Conservation (phyloP, 106 monocot genomes). For the Dendrobium catenatum region DNA sequence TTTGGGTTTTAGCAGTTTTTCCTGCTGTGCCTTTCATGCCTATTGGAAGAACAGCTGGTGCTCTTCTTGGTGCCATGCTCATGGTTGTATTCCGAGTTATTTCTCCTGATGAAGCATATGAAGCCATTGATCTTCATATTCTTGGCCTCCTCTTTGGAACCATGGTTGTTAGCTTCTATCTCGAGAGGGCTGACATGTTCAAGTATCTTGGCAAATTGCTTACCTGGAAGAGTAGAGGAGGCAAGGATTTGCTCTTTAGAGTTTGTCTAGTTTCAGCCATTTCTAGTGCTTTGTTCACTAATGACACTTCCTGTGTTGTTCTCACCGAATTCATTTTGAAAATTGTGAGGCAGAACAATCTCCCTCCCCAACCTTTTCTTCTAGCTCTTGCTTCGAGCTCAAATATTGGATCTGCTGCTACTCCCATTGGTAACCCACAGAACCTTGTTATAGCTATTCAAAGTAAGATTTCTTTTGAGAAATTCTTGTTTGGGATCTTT, state of each 20-base stretch:
- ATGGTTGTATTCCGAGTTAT: constrained; percentile 45
- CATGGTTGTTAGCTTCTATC: constrained; percentile 44
- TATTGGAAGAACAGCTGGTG: constrained; percentile 42
- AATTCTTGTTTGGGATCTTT: constrained; percentile 33
- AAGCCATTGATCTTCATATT: constrained; percentile 44
- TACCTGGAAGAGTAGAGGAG: constrained; percentile 36
- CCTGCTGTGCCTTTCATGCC: constrained; percentile 48
- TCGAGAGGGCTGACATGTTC: constrained; percentile 49
- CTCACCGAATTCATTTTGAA: constrained; percentile 40
- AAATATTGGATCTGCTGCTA: constrained; percentile 39
- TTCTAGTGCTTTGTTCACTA: constrained; percentile 44
- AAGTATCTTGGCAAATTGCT: constrained; percentile 33
- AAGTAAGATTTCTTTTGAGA: constrained; percentile 37
- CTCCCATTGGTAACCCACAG: constrained; percentile 50
- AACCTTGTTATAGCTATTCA: constrained; percentile 45
- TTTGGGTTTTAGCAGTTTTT: constrained; percentile 55
- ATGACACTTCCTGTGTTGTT: constrained; percentile 44
- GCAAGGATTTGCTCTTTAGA: constrained; percentile 39
- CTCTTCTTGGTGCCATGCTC: constrained; percentile 39
- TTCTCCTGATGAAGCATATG: constrained; percentile 41
- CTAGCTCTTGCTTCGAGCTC: constrained; percentile 46
- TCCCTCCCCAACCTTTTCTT: constrained; percentile 38
- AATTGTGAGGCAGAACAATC: constrained; percentile 36
- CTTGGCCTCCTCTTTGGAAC: constrained; percentile 62
- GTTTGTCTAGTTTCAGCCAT: constrained; percentile 34